These are phyloP conservation scores for Xylaria digitata DNA, from an alignment of 2,329 filamentous ascomycete species.

Conservation along the genomic window DNA sequence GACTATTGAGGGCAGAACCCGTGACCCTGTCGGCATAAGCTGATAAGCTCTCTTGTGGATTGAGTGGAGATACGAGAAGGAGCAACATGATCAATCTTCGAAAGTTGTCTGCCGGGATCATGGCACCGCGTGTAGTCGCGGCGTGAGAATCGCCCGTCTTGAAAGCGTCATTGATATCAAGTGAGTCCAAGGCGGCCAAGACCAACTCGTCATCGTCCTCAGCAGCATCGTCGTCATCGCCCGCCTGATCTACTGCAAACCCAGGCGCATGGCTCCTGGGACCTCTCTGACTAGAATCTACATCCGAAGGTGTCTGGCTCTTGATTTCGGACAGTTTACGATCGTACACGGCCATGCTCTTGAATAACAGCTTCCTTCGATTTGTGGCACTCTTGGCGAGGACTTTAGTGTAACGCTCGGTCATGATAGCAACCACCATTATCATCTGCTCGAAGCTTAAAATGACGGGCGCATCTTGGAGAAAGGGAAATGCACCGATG, in stretches of 20 bases:
- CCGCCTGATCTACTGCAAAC: constrained; percentile 60
- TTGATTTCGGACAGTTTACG: constrained; percentile 59
- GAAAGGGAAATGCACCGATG: constrained; percentile 78
- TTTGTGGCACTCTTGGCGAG: constrained; percentile 68
- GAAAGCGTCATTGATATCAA: constrained; percentile 72
- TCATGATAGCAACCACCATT: constrained; percentile 78
- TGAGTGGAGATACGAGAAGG: constrained; percentile 72
- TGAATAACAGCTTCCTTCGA: constrained; percentile 74
- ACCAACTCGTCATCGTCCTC: constrained; percentile 73
- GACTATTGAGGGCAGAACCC: constrained; percentile 66
- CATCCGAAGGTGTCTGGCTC: constrained; percentile 36
- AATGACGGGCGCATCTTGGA: constrained; percentile 75
- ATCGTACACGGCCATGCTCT: constrained; percentile 78
- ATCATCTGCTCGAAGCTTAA: constrained; percentile 76
- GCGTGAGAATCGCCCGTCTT: constrained; percentile 60
- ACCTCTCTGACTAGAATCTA: constrained; percentile 10
- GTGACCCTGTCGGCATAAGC: constrained; percentile 67
- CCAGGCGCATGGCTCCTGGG: constrained; percentile 50
- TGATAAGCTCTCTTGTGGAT: constrained; percentile 72
- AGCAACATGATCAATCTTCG: constrained; percentile 77
- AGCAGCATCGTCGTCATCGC: constrained; percentile 55
- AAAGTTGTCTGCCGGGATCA: constrained; percentile 80
- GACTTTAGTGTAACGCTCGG: constrained; percentile 74
- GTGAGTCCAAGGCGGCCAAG: constrained; percentile 73
- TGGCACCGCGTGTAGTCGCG: constrained; percentile 68